Base-by-base conservation (phyloP, 306 rosid genomes). In the Oxytropis ochrocephala region DNA sequence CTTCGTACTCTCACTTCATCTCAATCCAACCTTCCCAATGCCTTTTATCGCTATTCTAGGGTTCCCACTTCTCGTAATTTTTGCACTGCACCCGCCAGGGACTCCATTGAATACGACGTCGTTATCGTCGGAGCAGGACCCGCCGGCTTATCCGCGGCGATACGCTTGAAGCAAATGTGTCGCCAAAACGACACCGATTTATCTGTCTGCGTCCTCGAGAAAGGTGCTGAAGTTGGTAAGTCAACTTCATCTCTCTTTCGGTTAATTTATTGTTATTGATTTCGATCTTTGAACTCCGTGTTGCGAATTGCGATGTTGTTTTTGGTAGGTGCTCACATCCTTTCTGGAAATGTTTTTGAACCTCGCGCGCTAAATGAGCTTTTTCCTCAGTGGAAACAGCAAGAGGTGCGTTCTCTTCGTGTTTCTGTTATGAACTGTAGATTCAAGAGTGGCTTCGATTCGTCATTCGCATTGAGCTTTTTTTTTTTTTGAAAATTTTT, bases 41-140 rank as follows among this genome's bases (percentile, higher is more conserved):
- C 41, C 8, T 39, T 27, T 39, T 36, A 58, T 41, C 77, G 17
- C 39, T 70, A 8, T 46, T 60, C 68, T 78, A 78, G 81, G 74
- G 64, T 72, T 78, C 74, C 64, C 35, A 33, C 30, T 4, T 52
- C 66, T 35, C 71, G 82, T 60, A 75, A 79, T 36, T 90, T 88
- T 56, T 57, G 86, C 48, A 78, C 82, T 52, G 84, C 79, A 27
- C 63, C 79, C 57, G 58, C 30, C 1, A 73, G 96, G 65, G 98
- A 93, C 33, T 80, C 89, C 41, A 80, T 93, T 27, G 82, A 90
- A 18, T 90, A 90, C 63, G 98, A 93, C 64, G 98, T 93, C 43
- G 94, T 93, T n/a, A 76, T 93, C 39, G 88, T 93, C 67, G 98
- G 98, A 33, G 98, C 98, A 0, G 98, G 98, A 55, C 97, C 97